Percentiles rank a stretch among this genome's conserved stretches.
These are phyloP conservation scores for Suillus subluteus DNA, from an alignment of 768 basidiomycete genomes.

Conservation along the genomic window DNA sequence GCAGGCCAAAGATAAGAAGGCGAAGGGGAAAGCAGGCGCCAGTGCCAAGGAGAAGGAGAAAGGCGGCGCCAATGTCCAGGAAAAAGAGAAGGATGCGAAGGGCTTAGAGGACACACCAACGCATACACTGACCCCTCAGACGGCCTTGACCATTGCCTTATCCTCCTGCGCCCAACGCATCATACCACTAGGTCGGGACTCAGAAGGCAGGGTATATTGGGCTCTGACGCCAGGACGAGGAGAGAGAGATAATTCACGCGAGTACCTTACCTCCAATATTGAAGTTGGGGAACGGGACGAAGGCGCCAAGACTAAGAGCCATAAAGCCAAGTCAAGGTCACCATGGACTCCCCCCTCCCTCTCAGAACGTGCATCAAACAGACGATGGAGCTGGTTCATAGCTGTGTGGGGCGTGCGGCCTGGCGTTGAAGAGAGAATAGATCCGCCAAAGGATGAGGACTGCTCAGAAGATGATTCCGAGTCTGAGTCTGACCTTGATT, in stretches of 20 bases:
- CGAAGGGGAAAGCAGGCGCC: constrained; percentile 55
- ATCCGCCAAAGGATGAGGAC: constrained; percentile 22
- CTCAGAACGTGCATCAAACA: constrained; percentile 56
- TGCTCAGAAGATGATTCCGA: constrained; percentile 28
- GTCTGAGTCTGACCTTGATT: constrained; percentile 25
- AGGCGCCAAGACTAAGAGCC: constrained; percentile 29
- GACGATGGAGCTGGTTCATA: constrained; percentile 78
- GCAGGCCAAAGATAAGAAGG: constrained; percentile 34
- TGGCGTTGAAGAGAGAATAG: constrained; percentile 24
- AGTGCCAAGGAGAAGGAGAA: constrained; percentile 38
- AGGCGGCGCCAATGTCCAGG: constrained; percentile 42
- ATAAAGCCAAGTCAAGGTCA: constrained; percentile 38
- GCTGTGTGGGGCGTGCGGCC: constrained; percentile 71
- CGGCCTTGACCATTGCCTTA: constrained; percentile 50
- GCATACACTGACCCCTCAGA: constrained; percentile 51
- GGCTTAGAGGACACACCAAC: constrained; percentile 26
- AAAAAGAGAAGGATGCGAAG: constrained; percentile 26
- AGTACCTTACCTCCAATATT: constrained; percentile 21
- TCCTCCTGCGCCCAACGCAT: constrained; percentile 56
- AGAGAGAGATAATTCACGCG: constrained; percentile 57
- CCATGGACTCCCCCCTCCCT: constrained; percentile 44
- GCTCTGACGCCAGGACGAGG: constrained; percentile 59
- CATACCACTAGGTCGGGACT: constrained; percentile 66
- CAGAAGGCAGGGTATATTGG: constrained; percentile 70
- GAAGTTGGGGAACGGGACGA: neutral